Conservation (phyloP, 441 rosid species). For the Omphalea diandra region DNA sequence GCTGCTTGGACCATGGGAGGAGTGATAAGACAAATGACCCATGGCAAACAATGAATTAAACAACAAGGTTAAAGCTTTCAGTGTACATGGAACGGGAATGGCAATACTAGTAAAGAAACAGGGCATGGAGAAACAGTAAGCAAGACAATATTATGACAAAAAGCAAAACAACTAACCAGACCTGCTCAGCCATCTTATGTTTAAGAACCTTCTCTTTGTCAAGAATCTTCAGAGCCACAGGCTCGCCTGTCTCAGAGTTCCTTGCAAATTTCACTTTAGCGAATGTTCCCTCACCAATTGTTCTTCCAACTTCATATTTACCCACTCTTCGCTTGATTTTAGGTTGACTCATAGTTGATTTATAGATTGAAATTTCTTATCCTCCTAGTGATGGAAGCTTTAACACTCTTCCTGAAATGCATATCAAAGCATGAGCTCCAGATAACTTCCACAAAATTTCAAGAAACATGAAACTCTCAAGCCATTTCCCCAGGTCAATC, state of each 20-base stretch:
- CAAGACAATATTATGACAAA: not conserved
- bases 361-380: slow-evolving; percentile 23
- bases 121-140: not conserved
- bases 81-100: not conserved
- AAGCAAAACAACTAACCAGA: slow-evolving; percentile 23
- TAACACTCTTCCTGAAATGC: slow-evolving; percentile 28
- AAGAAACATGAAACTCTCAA: not conserved
- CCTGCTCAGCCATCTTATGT: slow-evolving; percentile 99
- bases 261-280: slow-evolving; percentile 95
- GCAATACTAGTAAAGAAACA: not conserved
- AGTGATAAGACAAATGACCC: not conserved
- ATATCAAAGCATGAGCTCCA: slow-evolving; percentile 9
- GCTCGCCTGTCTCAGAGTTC: slow-evolving; percentile 76
- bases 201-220: slow-evolving; percentile 96
- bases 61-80: not conserved
- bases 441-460: slow-evolving; percentile 2
- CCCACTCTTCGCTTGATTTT: slow-evolving; percentile 86
- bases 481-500: not conserved
- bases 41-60: not conserved
- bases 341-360: slow-evolving; percentile 65
- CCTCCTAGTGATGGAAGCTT: slow-evolving; percentile 15
- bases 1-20: not conserved
- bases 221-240: slow-evolving; percentile 92
- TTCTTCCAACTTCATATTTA: slow-evolving; percentile 90
- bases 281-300: slow-evolving; percentile 95